These are phyloP conservation scores for Aspergillus sp. DNA, from an alignment of 2,329 filamentous ascomycete genomes.

Conservation along the genomic window DNA sequence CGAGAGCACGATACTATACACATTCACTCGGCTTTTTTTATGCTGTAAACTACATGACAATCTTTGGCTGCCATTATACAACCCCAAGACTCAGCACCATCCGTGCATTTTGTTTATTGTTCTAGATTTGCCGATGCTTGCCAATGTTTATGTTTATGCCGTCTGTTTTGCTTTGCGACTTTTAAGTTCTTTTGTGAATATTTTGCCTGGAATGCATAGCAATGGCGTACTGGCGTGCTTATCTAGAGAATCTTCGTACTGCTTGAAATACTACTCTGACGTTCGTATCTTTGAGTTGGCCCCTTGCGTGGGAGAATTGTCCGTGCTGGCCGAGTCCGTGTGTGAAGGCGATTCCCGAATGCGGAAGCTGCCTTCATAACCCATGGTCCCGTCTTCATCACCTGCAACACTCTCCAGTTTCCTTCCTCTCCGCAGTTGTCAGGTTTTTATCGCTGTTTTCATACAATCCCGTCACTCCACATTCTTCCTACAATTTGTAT, in stretches of 20 bases:
- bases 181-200: slow-evolving; percentile 1
- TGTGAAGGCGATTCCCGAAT: neutral
- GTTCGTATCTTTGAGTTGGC: neutral
- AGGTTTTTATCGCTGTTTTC: neutral
- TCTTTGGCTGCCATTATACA: neutral
- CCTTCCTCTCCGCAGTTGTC: neutral
- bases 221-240: slow-evolving; percentile 10
- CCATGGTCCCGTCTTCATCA: slow-evolving; percentile 2
- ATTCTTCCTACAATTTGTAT: neutral
- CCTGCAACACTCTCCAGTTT: neutral
- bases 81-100: neutral
- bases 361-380: neutral
- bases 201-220: slow-evolving; percentile 18
- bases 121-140: neutral
- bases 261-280: too few species aligned
- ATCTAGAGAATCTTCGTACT: neutral
- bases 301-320: neutral
- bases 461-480: neutral
- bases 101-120: neutral
- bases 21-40: slow-evolving; percentile 11
- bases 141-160: neutral
- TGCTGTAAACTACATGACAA: slow-evolving; percentile 41
- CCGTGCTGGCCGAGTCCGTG: neutral
- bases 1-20: slow-evolving; percentile 5
- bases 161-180: neutral